Evolutionary conservation across 176 grass and related monocot species (phyloP).

Genomic region (Zoysia japonica): DNA sequence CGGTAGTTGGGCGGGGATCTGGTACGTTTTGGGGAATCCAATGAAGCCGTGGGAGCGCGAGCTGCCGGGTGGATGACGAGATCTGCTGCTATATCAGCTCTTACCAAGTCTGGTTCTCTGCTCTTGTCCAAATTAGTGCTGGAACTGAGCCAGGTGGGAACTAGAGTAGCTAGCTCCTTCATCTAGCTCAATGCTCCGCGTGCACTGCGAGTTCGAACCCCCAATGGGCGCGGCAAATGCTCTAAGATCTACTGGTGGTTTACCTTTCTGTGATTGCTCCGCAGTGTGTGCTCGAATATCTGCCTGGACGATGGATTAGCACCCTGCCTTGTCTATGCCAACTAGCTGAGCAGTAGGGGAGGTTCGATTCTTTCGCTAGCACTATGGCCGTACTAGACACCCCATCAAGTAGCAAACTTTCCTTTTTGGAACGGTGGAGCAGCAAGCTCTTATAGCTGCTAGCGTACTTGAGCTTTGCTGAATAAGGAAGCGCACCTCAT

Average conservation of each 20-base stretch:
- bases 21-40: neutral
- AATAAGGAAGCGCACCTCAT: constrained; percentile 3
- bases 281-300: neutral
- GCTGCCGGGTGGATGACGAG: neutral
- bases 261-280: neutral
- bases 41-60: no score
- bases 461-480: neutral
- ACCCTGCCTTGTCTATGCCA: neutral
- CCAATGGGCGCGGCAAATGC: neutral
- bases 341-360: neutral
- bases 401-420: neutral
- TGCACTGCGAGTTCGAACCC: neutral
- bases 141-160: neutral
- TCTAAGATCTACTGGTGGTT: neutral
- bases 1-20: neutral
- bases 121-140: neutral
- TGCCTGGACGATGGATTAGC: neutral
- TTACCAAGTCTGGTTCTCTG: neutral
- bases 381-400: neutral
- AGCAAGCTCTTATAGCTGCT: neutral
- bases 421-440: neutral
- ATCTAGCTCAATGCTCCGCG: neutral
- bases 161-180: neutral
- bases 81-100: constrained; percentile 4
- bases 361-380: neutral